A percentile compares a stretch with the other conserved stretches of the same genome.
These are phyloP conservation scores for Trichoderma arundinaceum DNA, from an alignment of 2,329 filamentous ascomycete genomes.

Conservation along the genomic window DNA sequence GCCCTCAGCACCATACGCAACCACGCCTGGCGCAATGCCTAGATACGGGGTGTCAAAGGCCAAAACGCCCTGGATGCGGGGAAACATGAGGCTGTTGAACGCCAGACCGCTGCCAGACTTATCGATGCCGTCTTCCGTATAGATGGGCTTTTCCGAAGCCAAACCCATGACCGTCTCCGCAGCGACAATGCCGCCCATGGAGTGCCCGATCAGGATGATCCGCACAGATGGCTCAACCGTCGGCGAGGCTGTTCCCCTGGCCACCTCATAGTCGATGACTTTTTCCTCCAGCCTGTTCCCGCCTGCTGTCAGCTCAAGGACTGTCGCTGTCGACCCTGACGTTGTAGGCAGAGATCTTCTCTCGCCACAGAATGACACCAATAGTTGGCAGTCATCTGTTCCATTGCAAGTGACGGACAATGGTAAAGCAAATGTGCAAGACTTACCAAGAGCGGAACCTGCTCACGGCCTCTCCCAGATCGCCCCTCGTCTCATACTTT, in stretches of 20 bases:
- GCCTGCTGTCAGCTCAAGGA: not conserved
- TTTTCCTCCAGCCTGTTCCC: conserved; percentile 78
- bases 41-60: conserved; percentile 95
- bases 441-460: conserved; percentile 76
- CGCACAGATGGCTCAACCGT: conserved; percentile 85
- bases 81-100: conserved; percentile 80
- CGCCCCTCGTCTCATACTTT: conserved; percentile 80
- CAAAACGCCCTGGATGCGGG: conserved; percentile 86
- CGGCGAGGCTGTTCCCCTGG: conserved; percentile 76
- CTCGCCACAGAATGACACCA: too few species aligned
- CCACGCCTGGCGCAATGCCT: conserved; percentile 78
- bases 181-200: conserved; percentile 92
- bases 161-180: conserved; percentile 84
- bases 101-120: conserved; percentile 42
- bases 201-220: conserved; percentile 83
- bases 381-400: too few species aligned
- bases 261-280: conserved; percentile 93
- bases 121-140: conserved; percentile 51
- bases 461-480: conserved; percentile 72
- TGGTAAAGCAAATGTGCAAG: not conserved
- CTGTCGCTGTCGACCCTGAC: too few species aligned
- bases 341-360: too few species aligned
- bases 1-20: conserved; percentile 85
- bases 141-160: conserved; percentile 60
- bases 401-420: not conserved